Evolutionary conservation across 2,329 filamentous ascomycete genomes (phyloP), one percentile per base, ranked within the genome.

Genomic region (Sporothrix brunneoviolacea): DNA sequence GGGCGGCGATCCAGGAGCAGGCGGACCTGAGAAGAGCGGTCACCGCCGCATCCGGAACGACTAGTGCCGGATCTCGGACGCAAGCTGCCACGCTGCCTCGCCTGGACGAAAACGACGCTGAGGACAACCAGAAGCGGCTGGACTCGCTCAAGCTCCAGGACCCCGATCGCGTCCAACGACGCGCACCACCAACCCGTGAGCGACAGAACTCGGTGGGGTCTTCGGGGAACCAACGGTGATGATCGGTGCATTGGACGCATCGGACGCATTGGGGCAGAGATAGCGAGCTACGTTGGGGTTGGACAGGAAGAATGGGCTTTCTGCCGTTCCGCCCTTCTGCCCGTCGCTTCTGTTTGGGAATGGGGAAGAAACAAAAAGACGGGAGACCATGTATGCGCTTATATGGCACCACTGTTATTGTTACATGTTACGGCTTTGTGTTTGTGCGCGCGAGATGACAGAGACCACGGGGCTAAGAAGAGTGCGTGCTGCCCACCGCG

Each of bases 111-210:
- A 90, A 96, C 66, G 76, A 84, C 46, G 83, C 86, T 45, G 87
- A 91, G 60, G 88, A 93, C 61, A 91, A 85, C 65, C 85, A 89
- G 68, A 88, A 91, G 70, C 80, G 89, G 59, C 77, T 97, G 58
- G 89, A 96, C 68, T 91, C 89, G 47, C 75, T 97, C 60, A 90
- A 93, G 66, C 75, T 97, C 62, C 87, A 95, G 65, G 91, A 97
- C 67, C 87, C 78, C 60, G 84, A 88, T 59, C 76, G 79, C 59
- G 72, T 69, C 60, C 73, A 73, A 50, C 69, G 73, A 56, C 76
- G 75, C 13, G 41, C 39, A 55, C 71, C 75, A 24, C 65, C 64
- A 42, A 43, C 19, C 16, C 62, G 71, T 51, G 81, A 84, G 64
- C 76, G 79, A 58, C 77, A 83, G 65, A 75, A 70, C 60, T 82